phyloP scores from a whole-genome alignment of 208 protist genomes.

The Acanthamoeba lenticulata region DNA sequence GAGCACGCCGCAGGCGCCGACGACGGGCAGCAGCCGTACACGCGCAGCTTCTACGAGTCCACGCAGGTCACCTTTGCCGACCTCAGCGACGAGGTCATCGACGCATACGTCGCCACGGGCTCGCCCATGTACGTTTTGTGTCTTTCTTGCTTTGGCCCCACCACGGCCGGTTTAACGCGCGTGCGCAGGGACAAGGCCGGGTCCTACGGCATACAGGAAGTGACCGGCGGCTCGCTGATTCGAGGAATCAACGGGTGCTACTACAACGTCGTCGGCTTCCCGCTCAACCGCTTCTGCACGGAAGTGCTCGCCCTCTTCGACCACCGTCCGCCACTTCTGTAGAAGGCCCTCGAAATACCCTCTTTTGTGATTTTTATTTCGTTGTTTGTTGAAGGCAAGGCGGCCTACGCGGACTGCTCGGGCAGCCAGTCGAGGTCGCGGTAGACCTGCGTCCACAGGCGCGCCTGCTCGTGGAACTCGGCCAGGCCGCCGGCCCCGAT shows the following conservation, averaged over 20 bases:
- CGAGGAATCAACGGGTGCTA: constrained; percentile 74
- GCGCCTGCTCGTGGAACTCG: constrained; percentile 3
- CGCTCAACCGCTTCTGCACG: constrained; percentile 75
- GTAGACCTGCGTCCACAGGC: constrained; percentile 42
- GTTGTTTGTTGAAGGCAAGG: too few relatives aligned
- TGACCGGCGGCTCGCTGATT: constrained; percentile 68
- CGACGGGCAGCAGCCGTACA: background rate
- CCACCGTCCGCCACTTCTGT: background rate
- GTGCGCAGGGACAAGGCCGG: constrained; percentile 74
- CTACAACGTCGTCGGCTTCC: constrained; percentile 81
- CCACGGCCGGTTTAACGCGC: too few relatives aligned
- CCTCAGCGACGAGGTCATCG: constrained; percentile 59
- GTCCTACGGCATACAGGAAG: constrained; percentile 77
- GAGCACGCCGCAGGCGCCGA: too few relatives aligned
- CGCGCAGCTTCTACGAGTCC: constrained; percentile 59
- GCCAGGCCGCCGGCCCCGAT: constrained; percentile 1
- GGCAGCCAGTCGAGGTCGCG: constrained; percentile 4
- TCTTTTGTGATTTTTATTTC: too few relatives aligned
- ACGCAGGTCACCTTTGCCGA: constrained; percentile 73
- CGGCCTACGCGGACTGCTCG: background rate
- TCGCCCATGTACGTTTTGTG: constrained; percentile 73
- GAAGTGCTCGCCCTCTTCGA: background rate
- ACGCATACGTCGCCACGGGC: constrained; percentile 72
- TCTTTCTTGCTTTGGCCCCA: background rate
- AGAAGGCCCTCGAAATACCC: too few relatives aligned